Base-by-base conservation (phyloP, 352 stramenopile genomes). In the Plasmopara muralis region DNA sequence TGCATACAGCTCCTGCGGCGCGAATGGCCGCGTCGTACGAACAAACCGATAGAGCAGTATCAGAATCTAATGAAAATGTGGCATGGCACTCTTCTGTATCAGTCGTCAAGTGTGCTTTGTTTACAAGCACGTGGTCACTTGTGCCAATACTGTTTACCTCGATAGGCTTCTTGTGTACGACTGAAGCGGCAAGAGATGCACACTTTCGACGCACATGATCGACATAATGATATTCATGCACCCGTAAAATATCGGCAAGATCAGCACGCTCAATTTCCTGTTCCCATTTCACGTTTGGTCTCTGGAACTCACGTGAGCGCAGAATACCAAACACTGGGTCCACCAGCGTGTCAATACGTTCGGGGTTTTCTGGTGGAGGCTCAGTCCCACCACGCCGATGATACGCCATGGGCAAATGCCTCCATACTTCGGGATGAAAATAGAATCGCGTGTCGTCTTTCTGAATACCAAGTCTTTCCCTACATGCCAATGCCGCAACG, bases 211-310 rank as follows among this genome's bases (percentile, higher is more conserved):
- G 75, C 28, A 95, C 52, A 47, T 77, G 83, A 55, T 84, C 57
- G 7, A 97, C 79, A 61, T 97, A 97, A 38, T 81, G 49, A 46
- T 74, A 94, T 65, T 97, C 87, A 64, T 97, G 89, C 33, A 96
- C 84, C 6, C 87, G 83, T 13, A 97, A 70, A 50, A 97, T 73
- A 57, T 97, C 88, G 18, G 70, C 76, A 16, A 97, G 84, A 61
- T 94, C 69, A 25, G 84, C 86, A 14, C 60, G 68, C 20, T 73
- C 61, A 16, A 91, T 76, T 3, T 85, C 74, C 49, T 84, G 58
- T 40, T 86, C 67, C 80, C 81, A 92, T 9, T 61, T 56, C 14
- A 93, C 68, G 47, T 81, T 65, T 4, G 51, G 20, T 16, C 66
- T 60, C 29, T 80, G 60, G 55, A 97, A 93, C 64, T 90, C 76